Conservation (phyloP, 1,139 yeast genomes). For the Hanseniaspora sp. region DNA sequence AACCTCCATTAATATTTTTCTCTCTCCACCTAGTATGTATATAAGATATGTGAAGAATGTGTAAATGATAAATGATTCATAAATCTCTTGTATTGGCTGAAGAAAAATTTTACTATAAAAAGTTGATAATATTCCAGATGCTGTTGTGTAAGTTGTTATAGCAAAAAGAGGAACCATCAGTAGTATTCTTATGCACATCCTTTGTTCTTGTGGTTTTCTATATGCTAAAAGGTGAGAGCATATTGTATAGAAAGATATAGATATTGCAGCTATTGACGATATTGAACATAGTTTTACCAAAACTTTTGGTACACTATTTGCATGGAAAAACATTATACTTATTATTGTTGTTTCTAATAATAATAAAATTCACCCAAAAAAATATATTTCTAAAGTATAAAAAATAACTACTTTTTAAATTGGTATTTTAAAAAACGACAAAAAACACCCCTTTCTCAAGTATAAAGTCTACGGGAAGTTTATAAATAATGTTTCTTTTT, state of each 20-base stretch:
- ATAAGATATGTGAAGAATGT: conserved; percentile 80
- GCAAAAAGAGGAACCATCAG: conserved; percentile 46
- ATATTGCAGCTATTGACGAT: conserved; percentile 22
- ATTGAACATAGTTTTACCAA: conserved; percentile 17
- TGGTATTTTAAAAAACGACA: too few relatives aligned
- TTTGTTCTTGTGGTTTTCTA: conserved; percentile 78
- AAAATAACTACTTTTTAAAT: too few relatives aligned
- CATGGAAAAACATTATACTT: neutral
- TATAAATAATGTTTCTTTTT: too few relatives aligned
- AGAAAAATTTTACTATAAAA: conserved; percentile 34
- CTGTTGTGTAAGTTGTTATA: conserved; percentile 47
- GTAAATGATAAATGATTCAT: conserved; percentile 92
- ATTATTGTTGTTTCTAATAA: too few relatives aligned
- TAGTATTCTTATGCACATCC: conserved; percentile 73
- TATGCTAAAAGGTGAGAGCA: conserved; percentile 53
- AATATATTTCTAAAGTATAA: too few relatives aligned
- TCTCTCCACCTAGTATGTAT: conserved; percentile 81
- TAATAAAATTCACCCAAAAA: too few relatives aligned
- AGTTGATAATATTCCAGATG: conserved; percentile 39
- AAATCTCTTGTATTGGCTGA: conserved; percentile 76
- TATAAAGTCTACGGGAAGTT: too few relatives aligned
- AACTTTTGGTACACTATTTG: conserved; percentile 16
- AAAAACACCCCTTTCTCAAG: too few relatives aligned
- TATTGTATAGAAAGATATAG: conserved; percentile 39
- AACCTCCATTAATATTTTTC: conserved; percentile 58